Percentiles rank a stretch among this genome's conserved stretches.
phyloP scores from a whole-genome alignment of 78 protist species.

The Acrasis kona region DNA sequence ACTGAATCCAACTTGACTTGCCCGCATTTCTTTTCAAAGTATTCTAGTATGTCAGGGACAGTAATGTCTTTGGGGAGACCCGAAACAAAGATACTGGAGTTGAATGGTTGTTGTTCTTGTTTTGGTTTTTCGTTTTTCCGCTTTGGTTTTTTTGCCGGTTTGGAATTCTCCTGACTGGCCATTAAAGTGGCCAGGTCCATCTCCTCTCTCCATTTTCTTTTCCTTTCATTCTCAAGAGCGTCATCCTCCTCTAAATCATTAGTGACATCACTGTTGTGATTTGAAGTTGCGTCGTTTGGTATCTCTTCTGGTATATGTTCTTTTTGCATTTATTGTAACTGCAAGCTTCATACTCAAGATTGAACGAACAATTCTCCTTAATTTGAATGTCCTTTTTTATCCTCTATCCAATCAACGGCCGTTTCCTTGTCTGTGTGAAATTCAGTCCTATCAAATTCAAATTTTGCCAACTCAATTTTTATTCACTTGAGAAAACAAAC shows the following conservation, averaged over 20 bases:
- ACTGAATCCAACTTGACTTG: not conserved
- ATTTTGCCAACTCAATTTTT: not conserved
- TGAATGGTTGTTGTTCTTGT: not conserved
- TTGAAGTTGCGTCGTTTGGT: too few species aligned
- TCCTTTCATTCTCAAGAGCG: not conserved
- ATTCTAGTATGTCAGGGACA: not conserved
- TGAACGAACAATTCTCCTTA: too few species aligned
- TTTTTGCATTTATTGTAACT: too few species aligned
- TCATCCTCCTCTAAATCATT: not conserved
- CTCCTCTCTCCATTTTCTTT: too few species aligned
- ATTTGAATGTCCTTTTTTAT: too few species aligned
- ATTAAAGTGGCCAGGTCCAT: too few species aligned
- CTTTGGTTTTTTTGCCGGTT: too few species aligned
- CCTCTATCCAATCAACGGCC: constrained; percentile 3
- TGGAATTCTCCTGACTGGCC: too few species aligned
- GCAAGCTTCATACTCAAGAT: too few species aligned
- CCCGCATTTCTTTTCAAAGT: constrained; percentile 3
- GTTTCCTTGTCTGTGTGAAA: not conserved
- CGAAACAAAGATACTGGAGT: not conserved
- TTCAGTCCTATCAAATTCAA: not conserved
- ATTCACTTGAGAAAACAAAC: not conserved
- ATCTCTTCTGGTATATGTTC: too few species aligned
- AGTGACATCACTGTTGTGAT: too few species aligned
- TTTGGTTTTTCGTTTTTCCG: constrained; percentile 2
- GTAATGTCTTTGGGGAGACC: constrained; percentile 8